Conservation (phyloP, 345 rosid genomes). For the Diplotaxis tenuifolia region DNA sequence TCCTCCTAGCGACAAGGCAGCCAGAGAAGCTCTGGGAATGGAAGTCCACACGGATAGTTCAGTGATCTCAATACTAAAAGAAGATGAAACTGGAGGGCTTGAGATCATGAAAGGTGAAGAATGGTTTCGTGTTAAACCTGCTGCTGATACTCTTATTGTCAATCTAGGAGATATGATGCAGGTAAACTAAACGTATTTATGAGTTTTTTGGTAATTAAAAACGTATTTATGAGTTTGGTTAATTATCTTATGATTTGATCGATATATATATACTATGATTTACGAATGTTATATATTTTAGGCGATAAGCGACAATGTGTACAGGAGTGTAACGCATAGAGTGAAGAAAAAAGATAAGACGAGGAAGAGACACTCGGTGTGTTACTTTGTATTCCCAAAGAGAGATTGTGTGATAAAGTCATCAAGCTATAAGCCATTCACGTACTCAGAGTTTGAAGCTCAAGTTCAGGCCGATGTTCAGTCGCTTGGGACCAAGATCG, state of each 20-base stretch:
- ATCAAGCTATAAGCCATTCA: conserved; percentile 67
- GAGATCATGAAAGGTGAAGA: conserved; percentile 54
- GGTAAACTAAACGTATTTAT: conserved; percentile 36
- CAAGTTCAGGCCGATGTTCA: conserved; percentile 67
- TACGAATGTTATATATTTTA: conserved; percentile 3
- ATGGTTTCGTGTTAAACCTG: conserved; percentile 57
- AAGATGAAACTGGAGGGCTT: conserved; percentile 67
- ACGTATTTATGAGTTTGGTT: neutral
- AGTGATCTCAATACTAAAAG: conserved; percentile 56
- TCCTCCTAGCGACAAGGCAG: conserved; percentile 26
- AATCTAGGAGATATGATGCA: conserved; percentile 93
- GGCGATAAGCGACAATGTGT: conserved; percentile 75
- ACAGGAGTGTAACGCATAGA: conserved; percentile 42
- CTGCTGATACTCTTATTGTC: conserved; percentile 48
- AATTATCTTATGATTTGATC: neutral
- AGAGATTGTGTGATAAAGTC: conserved; percentile 53
- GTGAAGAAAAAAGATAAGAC: conserved; percentile 44
- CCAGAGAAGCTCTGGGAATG: conserved; percentile 47
- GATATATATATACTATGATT: neutral
- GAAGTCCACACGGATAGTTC: conserved; percentile 81
- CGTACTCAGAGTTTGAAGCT: conserved; percentile 66
- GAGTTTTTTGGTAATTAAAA: no score
- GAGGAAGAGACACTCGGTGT: conserved; percentile 58
- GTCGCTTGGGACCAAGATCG: conserved; percentile 60
- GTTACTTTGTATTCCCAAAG: conserved; percentile 82